Evolutionary conservation across 1,284 basidiomycete species (phyloP).

Genomic region (Mycena sp.): DNA sequence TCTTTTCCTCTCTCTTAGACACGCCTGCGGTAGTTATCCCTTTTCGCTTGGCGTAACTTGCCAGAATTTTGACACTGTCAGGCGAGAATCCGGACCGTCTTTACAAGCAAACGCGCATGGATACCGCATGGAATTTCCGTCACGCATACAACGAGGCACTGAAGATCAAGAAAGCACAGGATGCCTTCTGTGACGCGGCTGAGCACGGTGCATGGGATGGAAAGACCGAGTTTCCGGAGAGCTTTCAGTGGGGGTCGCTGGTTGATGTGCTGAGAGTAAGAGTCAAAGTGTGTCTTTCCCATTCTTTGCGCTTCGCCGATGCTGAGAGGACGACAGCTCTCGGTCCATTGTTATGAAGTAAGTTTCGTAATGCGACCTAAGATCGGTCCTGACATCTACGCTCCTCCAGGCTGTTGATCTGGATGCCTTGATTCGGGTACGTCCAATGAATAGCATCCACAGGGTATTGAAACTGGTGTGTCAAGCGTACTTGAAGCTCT

Average conservation of each 20-base stretch:
- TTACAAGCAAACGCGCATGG: conserved; percentile 53
- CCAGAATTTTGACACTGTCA: not conserved
- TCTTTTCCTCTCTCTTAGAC: conserved; percentile 3
- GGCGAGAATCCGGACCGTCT: conserved; percentile 36
- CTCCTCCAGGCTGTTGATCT: conserved; percentile 74
- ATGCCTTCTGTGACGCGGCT: conserved; percentile 64
- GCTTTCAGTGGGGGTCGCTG: conserved; percentile 85
- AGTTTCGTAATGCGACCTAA: conserved; percentile 76
- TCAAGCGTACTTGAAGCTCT: conserved; percentile 53
- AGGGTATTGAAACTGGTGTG: not conserved
- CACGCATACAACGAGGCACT: conserved; percentile 69
- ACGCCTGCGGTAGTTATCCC: conserved; percentile 19
- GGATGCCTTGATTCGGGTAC: conserved; percentile 76
- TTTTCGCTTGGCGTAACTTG: not conserved
- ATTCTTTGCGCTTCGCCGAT: not conserved
- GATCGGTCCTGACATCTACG: not conserved
- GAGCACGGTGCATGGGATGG: conserved; percentile 20
- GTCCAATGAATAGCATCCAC: conserved; percentile 35
- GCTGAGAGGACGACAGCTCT: not conserved
- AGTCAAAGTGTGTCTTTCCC: conserved; percentile 65
- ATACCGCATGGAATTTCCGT: conserved; percentile 55
- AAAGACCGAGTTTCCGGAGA: conserved; percentile 70
- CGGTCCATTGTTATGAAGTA: conserved; percentile 54
- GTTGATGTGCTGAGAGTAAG: conserved; percentile 86
- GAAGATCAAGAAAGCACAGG: conserved; percentile 70